These are phyloP conservation scores for Penicillium thymicola DNA, from an alignment of 2,329 filamentous ascomycete genomes.

Conservation along the genomic window DNA sequence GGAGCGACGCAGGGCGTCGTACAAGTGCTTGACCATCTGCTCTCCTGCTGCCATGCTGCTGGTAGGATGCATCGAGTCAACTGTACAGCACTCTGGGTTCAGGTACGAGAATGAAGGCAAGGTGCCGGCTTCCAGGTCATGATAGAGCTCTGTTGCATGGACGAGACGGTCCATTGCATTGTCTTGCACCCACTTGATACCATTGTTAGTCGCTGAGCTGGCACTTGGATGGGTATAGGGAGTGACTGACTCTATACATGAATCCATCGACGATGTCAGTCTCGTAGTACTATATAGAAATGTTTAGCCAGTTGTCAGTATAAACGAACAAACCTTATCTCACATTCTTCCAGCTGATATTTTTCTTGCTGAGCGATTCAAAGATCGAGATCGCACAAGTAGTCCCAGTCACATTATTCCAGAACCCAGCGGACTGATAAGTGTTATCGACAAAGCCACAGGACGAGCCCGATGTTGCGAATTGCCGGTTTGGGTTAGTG, in stretches of 20 bases:
- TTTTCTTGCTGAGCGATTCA: conserved; percentile 35
- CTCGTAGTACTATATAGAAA: conserved; percentile 34
- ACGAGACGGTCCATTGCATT: conserved; percentile 35
- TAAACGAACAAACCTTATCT: neutral
- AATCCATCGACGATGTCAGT: conserved; percentile 38
- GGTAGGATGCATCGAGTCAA: conserved; percentile 42
- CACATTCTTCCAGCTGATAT: conserved; percentile 40
- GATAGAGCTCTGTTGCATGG: conserved; percentile 52
- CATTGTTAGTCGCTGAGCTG: neutral
- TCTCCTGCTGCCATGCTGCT: conserved; percentile 39
- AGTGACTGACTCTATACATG: conserved; percentile 31
- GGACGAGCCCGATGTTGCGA: conserved; percentile 3
- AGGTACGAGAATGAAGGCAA: conserved; percentile 66
- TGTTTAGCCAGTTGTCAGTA: neutral
- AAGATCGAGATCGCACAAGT: conserved; percentile 39
- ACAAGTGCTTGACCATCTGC: conserved; percentile 42
- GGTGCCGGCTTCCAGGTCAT: conserved; percentile 36
- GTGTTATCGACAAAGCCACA: conserved; percentile 29
- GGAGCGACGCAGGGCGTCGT: conserved; percentile 41
- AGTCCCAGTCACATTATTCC: conserved; percentile 35
- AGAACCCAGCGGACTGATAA: conserved; percentile 32
- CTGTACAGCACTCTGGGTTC: conserved; percentile 41
- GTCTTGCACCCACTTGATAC: conserved; percentile 36
- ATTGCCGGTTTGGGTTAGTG: conserved; percentile 42
- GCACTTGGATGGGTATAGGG: too few species aligned